phyloP scores from a whole-genome alignment of 768 basidiomycete species.

The Leccinum barrowsii region DNA sequence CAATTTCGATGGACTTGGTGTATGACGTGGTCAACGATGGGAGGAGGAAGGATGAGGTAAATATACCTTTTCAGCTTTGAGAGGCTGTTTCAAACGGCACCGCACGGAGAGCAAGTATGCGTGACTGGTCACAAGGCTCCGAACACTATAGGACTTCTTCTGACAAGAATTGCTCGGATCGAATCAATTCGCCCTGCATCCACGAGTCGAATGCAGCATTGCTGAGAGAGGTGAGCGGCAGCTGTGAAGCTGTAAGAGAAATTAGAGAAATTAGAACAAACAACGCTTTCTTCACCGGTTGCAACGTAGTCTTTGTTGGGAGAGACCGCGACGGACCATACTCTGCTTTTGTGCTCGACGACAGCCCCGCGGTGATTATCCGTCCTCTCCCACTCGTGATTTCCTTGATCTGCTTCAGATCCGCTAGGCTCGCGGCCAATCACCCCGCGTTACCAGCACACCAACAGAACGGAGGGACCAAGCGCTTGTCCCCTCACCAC shows the following conservation, averaged over 20 bases:
- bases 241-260: neutral
- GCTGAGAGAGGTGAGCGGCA: constrained; percentile 1
- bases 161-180: neutral
- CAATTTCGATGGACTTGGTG: neutral
- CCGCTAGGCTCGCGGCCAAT: constrained; percentile 28
- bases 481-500: constrained; percentile 40
- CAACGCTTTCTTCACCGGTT: neutral
- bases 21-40: neutral
- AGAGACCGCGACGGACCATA: neutral
- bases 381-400: constrained; percentile 21
- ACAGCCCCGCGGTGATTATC: constrained; percentile 7
- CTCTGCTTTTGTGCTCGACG: neutral
- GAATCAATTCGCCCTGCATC: neutral
- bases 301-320: neutral
- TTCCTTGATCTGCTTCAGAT: constrained; percentile 15
- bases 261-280: neutral
- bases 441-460: constrained; percentile 25
- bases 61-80: neutral
- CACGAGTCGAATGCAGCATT: neutral
- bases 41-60: neutral
- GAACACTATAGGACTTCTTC: neutral
- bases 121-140: neutral
- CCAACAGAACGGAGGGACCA: constrained; percentile 51
- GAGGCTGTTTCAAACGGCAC: neutral
- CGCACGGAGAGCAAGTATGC: constrained; percentile 2